Conservation (phyloP, 257 asterid species). For the Anisodus tanguticus region DNA sequence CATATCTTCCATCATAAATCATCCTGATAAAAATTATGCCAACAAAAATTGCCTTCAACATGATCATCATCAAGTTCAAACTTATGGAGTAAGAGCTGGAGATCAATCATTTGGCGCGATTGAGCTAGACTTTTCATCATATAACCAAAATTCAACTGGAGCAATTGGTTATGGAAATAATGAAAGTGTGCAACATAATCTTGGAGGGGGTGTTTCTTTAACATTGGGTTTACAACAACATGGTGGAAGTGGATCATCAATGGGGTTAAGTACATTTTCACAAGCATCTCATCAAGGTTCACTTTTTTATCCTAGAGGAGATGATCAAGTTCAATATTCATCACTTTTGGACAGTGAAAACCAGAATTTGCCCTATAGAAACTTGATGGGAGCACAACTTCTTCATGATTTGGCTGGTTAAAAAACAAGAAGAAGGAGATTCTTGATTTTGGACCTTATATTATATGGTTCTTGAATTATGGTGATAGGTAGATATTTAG, state of each 20-base stretch:
- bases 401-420: constrained; percentile 90
- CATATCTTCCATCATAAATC: constrained; percentile 69
- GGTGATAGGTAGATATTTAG: background rate
- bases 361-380: constrained; percentile 81
- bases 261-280: constrained; percentile 56
- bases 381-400: constrained; percentile 91
- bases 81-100: constrained; percentile 37
- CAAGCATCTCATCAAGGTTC: constrained; percentile 49
- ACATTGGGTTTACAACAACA: constrained; percentile 81
- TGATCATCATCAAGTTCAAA: constrained; percentile 35
- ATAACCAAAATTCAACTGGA: constrained; percentile 42
- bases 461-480: constrained; percentile 39
- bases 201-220: constrained; percentile 64
- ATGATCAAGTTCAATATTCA: constrained; percentile 66
- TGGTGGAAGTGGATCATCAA: constrained; percentile 47
- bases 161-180: constrained; percentile 30
- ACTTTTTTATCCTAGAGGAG: constrained; percentile 64
- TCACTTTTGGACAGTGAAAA: constrained; percentile 75
- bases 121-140: constrained; percentile 67
- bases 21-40: constrained; percentile 43
- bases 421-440: background rate
- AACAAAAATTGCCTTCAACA: constrained; percentile 40
- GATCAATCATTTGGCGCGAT: constrained; percentile 50
- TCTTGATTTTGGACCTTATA: constrained; percentile 5
- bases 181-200: constrained; percentile 29